phyloP scores from a whole-genome alignment of 225 moss, liverwort and hornwort genomes.

The Polytrichum commune region DNA sequence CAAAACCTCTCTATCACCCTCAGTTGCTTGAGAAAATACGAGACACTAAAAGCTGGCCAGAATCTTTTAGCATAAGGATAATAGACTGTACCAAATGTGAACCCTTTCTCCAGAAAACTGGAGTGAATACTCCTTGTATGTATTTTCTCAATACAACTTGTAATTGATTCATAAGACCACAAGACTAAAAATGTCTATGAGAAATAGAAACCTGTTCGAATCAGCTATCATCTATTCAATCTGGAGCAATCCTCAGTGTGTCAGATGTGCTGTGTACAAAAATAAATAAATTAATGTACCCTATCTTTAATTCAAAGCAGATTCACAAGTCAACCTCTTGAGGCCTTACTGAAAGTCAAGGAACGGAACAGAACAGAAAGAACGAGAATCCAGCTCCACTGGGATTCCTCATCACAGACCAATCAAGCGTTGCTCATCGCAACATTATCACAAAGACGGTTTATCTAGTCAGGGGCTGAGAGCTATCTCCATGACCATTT shows the following conservation, averaged over 20 bases:
- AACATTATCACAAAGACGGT: conserved; percentile 13
- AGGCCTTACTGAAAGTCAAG: conserved; percentile 15
- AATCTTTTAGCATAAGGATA: too few species aligned
- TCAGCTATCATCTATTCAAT: too few species aligned
- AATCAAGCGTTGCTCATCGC: conserved; percentile 10
- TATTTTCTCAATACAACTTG: too few species aligned
- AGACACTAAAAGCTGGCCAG: too few species aligned
- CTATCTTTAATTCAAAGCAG: conserved; percentile 18
- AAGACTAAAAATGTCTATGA: too few species aligned
- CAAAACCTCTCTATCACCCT: too few species aligned
- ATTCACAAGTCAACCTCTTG: conserved; percentile 21
- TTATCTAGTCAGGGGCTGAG: neutral
- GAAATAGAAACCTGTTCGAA: too few species aligned
- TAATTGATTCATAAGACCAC: too few species aligned
- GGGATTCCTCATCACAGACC: conserved; percentile 4
- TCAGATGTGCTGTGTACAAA: conserved; percentile 40
- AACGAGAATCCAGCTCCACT: conserved; percentile 4
- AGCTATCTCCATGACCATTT: conserved; percentile 9
- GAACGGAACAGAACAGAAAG: neutral
- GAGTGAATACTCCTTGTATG: too few species aligned
- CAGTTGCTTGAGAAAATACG: too few species aligned
- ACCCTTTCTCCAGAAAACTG: too few species aligned
- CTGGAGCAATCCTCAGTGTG: conserved; percentile 19
- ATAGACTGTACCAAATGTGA: too few species aligned
- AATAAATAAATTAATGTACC: conserved; percentile 34